Conservation (phyloP, 306 rosid genomes). For the Albizia julibrissin region DNA sequence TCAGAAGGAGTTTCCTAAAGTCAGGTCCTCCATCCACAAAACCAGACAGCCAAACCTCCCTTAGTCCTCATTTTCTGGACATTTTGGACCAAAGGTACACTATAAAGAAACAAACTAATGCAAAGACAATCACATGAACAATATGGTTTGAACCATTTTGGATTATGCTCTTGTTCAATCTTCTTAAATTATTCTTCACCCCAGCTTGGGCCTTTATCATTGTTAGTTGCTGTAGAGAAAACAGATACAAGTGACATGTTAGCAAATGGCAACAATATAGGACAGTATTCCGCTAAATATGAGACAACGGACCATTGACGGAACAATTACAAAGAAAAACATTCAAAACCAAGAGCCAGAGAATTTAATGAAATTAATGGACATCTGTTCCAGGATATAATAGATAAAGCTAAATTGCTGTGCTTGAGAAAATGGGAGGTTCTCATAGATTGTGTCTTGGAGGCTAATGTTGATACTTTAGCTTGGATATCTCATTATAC, state of each 20-base stretch:
- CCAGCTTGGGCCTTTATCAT: slow-evolving; percentile 88
- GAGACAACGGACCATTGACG: background rate
- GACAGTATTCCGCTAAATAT: slow-evolving; percentile 1
- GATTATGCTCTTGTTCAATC: slow-evolving; percentile 84
- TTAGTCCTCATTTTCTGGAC: slow-evolving; percentile 56
- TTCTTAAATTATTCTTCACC: slow-evolving; percentile 83
- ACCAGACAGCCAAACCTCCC: background rate
- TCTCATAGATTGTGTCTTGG: background rate
- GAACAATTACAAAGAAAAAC: slow-evolving; percentile 2
- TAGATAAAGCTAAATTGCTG: background rate
- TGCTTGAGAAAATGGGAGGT: background rate
- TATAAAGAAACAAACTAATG: slow-evolving; percentile 57
- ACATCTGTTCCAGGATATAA: background rate
- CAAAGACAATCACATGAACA: slow-evolving; percentile 76
- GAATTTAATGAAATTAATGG: background rate
- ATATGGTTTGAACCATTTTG: slow-evolving; percentile 76
- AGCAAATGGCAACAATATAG: slow-evolving; percentile 28
- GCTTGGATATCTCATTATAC: background rate
- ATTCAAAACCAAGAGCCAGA: background rate
- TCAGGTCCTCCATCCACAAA: slow-evolving; percentile 19
- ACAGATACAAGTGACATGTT: slow-evolving; percentile 24
- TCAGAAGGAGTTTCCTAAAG: background rate
- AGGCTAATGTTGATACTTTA: background rate
- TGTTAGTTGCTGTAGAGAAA: slow-evolving; percentile 68
- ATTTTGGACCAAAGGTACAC: slow-evolving; percentile 82